These are phyloP conservation scores for Tieghemostelium lacteum DNA, from an alignment of 78 protist species.

Conservation along the genomic window DNA sequence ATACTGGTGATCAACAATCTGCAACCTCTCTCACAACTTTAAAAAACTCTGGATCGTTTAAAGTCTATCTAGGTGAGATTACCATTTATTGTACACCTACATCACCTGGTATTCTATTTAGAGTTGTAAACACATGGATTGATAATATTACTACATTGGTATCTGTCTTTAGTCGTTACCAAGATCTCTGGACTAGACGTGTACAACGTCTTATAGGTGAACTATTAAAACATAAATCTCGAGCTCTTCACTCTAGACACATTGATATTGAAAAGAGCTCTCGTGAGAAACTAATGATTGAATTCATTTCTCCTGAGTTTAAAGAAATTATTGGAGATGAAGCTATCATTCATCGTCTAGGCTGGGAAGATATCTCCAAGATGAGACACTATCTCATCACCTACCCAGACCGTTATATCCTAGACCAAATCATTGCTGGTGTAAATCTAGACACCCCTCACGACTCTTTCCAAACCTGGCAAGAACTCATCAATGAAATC, in stretches of 20 bases:
- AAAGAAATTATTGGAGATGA: slow-evolving; percentile 79
- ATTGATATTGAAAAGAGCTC: neutral
- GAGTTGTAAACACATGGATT: slow-evolving; percentile 62
- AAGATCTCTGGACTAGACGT: slow-evolving; percentile 60
- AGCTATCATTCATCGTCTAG: slow-evolving; percentile 62
- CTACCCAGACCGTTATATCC: slow-evolving; percentile 12
- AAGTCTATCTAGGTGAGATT: slow-evolving; percentile 8
- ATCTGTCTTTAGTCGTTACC: slow-evolving; percentile 51
- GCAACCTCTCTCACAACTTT: neutral
- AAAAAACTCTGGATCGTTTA: slow-evolving; percentile 34
- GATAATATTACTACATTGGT: slow-evolving; percentile 10
- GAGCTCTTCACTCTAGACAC: neutral
- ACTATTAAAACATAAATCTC: slow-evolving; percentile 6
- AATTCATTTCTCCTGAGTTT: slow-evolving; percentile 70
- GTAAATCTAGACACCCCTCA: slow-evolving; percentile 9
- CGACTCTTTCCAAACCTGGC: slow-evolving; percentile 38
- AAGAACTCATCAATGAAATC: slow-evolving; percentile 71
- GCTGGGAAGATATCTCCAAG: slow-evolving; percentile 58
- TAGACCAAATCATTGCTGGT: slow-evolving; percentile 17
- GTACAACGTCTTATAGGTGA: slow-evolving; percentile 52
- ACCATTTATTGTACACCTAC: slow-evolving; percentile 38
- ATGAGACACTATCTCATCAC: slow-evolving; percentile 33
- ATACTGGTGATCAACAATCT: neutral
- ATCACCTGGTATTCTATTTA: slow-evolving; percentile 53
- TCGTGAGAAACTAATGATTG: neutral